Base-by-base conservation (phyloP, 2,329 filamentous ascomycete species). In the Orbilia blumenaviensis region DNA sequence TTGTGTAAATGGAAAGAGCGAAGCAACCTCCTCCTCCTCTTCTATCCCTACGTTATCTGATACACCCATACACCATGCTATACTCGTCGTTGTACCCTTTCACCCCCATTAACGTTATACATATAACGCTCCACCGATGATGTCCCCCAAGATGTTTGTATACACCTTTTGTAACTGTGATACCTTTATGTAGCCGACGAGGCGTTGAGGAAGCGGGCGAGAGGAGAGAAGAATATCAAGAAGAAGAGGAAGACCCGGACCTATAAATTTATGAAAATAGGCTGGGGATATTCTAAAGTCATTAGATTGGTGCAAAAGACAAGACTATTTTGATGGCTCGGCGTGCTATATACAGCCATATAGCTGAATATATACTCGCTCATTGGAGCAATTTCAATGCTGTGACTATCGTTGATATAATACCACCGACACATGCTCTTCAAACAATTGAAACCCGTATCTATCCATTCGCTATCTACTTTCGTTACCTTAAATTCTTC, bases 81-180 rank as follows among this genome's bases (percentile, higher is more conserved):
- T 32, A 18, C 25, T 29, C 60, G n/a, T 62, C 23, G 27, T 18
- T 34, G 27, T 18, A 34, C 18, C 42, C 18, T 23, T 6, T 46
- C 16, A 14, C n/a, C 7, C 42, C 52, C 29, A 8, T 29, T 58
- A 6, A 29, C 46, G 25, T 50, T 29, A n/a, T n/a, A n/a, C n/a
- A n/a, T n/a, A n/a, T n/a, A n/a, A n/a, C n/a, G n/a, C n/a, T n/a
- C n/a, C 27, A 6, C 46, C 25, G 46, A 27, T 18, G 48, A 29
- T 27, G 46, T 50, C 46, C 27, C 36, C 3, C 48, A 16, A 66
- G 62, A 54, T 21, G 46, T 16, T 29, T 66, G 62, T 54, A 66
- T 54, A 32, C 34, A 66, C 62, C 62, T 54, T 23, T 66, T 66
- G 61, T 64, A 52, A 48, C 46, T 21, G 62, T 66, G 62, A 66